Base-by-base conservation (phyloP, 2,329 filamentous ascomycete genomes). In the Mariannaea sp. region DNA sequence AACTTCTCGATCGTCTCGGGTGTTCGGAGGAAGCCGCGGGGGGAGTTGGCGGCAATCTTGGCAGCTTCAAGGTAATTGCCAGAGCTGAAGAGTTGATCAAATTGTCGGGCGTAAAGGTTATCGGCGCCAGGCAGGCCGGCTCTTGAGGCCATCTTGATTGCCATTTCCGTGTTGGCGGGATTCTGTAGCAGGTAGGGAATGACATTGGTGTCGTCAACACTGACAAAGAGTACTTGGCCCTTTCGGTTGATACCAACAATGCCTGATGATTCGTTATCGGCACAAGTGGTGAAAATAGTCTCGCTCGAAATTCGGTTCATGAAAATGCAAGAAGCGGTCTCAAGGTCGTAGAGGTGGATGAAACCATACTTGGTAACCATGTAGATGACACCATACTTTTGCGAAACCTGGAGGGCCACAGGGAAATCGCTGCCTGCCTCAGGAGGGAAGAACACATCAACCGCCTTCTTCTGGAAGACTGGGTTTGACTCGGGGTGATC, bases 301-400 rank as follows among this genome's bases (percentile, higher is more conserved):
- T 99, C 94, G 79, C 92, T 96, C 27, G 94, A 99, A 68, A 99
- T 99, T 66, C 95, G 89, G 81, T 99, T 99, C 92, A 99, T 95
- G 83, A 97, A 99, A 71, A 99, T 94, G 72, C 91, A 95, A 10
- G 89, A 89, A 53, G 90, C 95, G 7, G 90, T 94, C 79, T 99
- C 95, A 52, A 99, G 85, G 69, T 99, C 95, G 76, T 99, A 97
- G 19, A 99, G 84, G 75, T 99, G 94, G 67, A 99, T 97, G 77
- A 97, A 99, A 47, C 94, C 94, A 69, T 97, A 99, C 75, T 99
- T 99, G 52, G 94, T 99, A 58, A 99, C 91, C 68, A 99, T 85
- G 75, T 97, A 97, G 68, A 99, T 88, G 70, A 99, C 86, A 68
- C 92, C 93, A 75, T 99, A 99, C 76, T 94, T 96, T 68, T 91